phyloP scores from a whole-genome alignment of 352 stramenopile genomes.

The Phytopythium vexans region DNA sequence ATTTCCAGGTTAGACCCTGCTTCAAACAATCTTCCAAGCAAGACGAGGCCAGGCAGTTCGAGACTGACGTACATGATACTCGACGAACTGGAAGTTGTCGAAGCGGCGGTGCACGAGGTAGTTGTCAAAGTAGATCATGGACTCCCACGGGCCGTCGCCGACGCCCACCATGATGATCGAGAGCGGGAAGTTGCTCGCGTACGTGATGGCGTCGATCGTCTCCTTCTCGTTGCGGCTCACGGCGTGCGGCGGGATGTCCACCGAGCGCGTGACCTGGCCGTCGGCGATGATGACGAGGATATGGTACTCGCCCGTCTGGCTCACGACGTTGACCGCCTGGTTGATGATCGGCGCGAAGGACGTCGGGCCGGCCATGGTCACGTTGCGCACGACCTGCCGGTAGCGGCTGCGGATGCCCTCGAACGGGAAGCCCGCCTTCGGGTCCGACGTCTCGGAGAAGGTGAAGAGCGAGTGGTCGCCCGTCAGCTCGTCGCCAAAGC shows the following conservation, averaged over 20 bases:
- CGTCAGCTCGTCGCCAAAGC: conserved; percentile 82
- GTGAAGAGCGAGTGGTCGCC: conserved; percentile 78
- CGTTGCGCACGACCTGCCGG: conserved; percentile 61
- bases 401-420: conserved; percentile 68
- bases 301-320: conserved; percentile 74
- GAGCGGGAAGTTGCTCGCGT: conserved; percentile 74
- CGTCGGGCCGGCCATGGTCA: conserved; percentile 79
- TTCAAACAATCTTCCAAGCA: neutral
- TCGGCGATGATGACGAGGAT: conserved; percentile 89
- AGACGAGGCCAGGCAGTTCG: neutral
- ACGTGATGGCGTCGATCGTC: conserved; percentile 83
- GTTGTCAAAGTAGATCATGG: conserved; percentile 85
- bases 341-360: conserved; percentile 87
- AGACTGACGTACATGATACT: conserved; percentile 52
- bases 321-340: conserved; percentile 76
- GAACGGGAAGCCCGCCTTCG: conserved; percentile 49
- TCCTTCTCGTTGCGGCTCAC: conserved; percentile 86
- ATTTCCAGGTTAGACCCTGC: neutral
- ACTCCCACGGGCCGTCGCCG: conserved; percentile 80
- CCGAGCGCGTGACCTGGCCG: conserved; percentile 80
- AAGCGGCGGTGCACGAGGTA: conserved; percentile 76
- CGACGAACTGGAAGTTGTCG: conserved; percentile 89
- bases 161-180: conserved; percentile 84
- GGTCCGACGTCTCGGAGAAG: conserved; percentile 32
- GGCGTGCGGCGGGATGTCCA: conserved; percentile 68